Evolutionary conservation across 345 rosid genomes (phyloP).

Genomic region (Rhodamnia argentea): DNA sequence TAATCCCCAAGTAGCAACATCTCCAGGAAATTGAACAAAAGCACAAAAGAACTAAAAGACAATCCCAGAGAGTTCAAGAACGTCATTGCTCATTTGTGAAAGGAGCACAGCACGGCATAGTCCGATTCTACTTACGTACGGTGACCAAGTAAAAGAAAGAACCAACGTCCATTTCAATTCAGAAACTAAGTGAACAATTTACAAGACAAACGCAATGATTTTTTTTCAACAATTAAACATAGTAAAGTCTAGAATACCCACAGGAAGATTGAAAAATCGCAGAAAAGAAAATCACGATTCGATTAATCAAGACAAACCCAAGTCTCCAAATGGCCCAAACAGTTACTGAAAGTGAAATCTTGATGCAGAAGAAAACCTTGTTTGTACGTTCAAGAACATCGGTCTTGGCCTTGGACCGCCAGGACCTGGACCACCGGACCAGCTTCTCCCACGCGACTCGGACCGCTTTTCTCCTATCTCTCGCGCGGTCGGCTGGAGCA

Average conservation of each 20-base stretch:
- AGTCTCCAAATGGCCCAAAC: neutral
- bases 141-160: neutral
- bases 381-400: slow-evolving; percentile 71
- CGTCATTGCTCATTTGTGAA: neutral
- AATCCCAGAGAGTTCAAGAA: neutral
- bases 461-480: slow-evolving; percentile 59
- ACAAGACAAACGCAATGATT: neutral
- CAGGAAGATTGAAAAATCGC: neutral
- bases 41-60: neutral
- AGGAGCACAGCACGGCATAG: neutral
- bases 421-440: slow-evolving; percentile 85
- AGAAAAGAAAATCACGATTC: neutral
- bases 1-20: neutral
- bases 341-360: neutral
- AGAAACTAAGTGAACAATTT: neutral
- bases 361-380: slow-evolving; percentile 33
- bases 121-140: neutral
- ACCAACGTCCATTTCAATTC: neutral
- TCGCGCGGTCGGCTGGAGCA: neutral
- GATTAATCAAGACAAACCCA: neutral
- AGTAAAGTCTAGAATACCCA: neutral
- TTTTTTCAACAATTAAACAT: neutral
- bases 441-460: slow-evolving; percentile 86
- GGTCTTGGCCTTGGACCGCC: slow-evolving; percentile 65
- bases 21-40: neutral